Conservation (phyloP, 2,329 filamentous ascomycete genomes). For the Beauveria australis region DNA sequence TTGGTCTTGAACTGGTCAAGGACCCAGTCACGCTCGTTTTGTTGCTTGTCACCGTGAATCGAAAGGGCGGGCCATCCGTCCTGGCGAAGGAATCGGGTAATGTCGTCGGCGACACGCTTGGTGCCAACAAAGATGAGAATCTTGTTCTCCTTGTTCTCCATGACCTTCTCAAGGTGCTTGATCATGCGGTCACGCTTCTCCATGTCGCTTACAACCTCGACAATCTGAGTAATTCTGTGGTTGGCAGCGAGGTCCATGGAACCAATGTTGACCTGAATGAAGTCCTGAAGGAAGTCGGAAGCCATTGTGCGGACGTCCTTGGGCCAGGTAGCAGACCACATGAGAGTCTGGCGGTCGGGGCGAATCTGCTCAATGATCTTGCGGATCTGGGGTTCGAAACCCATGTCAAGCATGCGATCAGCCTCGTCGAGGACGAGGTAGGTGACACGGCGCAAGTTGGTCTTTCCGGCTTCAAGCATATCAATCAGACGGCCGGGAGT, state of each 20-base stretch:
- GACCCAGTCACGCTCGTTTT: conserved; percentile 99
- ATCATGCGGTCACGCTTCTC: conserved; percentile 98
- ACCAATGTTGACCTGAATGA: conserved; percentile 98
- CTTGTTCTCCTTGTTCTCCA: conserved; percentile 95
- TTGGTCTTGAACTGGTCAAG: conserved; percentile 99
- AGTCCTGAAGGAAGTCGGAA: conserved; percentile 84
- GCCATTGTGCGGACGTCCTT: conserved; percentile 95
- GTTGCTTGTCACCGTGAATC: conserved; percentile 98
- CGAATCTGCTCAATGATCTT: conserved; percentile 98
- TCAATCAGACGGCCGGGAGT: conserved; percentile 97
- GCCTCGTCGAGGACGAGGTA: conserved; percentile 98
- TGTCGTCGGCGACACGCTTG: conserved; percentile 95
- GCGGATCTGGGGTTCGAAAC: conserved; percentile 98
- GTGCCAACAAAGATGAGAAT: conserved; percentile 87
- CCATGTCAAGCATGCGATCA: conserved; percentile 99
- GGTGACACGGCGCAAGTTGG: conserved; percentile 93
- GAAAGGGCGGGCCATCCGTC: conserved; percentile 97
- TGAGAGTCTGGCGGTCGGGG: conserved; percentile 95
- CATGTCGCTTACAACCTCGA: conserved; percentile 90
- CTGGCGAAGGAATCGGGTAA: conserved; percentile 92
- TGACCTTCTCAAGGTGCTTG: conserved; percentile 94
- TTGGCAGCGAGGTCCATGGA: conserved; percentile 95
- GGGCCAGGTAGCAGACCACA: conserved; percentile 99
- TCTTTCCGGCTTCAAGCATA: conserved; percentile 96
- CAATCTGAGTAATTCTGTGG: conserved; percentile 94